Conservation (phyloP, 306 rosid species). For the Dryas octopetala region DNA sequence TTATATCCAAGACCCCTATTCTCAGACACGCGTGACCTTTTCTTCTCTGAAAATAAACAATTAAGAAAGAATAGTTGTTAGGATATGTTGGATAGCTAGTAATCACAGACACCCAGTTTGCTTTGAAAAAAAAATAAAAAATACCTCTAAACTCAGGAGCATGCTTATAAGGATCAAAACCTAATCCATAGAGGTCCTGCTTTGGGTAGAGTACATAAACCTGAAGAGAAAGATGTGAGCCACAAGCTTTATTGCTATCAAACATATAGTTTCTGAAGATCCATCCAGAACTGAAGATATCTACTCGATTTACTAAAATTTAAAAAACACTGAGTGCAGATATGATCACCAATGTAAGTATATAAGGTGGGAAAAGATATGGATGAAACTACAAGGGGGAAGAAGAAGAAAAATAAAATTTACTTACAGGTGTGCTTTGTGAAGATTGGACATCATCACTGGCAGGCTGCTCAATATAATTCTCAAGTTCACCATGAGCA, state of each 20-base stretch:
- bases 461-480: constrained; percentile 42
- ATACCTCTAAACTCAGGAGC: constrained; percentile 98
- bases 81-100: constrained; percentile 9
- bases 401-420: not conserved
- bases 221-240: constrained; percentile 44
- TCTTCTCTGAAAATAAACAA: constrained; percentile 51
- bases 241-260: not conserved
- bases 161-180: constrained; percentile 93
- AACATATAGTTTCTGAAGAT: too few relatives aligned
- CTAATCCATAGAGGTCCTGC: constrained; percentile 90
- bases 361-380: not conserved
- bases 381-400: not conserved
- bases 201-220: constrained; percentile 74
- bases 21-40: constrained; percentile 60
- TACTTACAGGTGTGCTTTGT: constrained; percentile 76
- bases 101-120: not conserved
- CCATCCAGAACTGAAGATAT: too few relatives aligned
- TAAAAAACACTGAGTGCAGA: not conserved
- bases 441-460: constrained; percentile 52
- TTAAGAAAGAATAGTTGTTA: not conserved
- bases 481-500: constrained; percentile 34
- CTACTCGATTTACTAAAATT: too few relatives aligned
- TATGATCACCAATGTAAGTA: not conserved
- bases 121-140: constrained; percentile 17
- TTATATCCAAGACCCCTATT: constrained; percentile 42